Percentiles rank a stretch among this genome's conserved stretches.
Evolutionary conservation across 2,329 filamentous ascomycete genomes (phyloP).

Genomic region (Pyrenophora graminea): DNA sequence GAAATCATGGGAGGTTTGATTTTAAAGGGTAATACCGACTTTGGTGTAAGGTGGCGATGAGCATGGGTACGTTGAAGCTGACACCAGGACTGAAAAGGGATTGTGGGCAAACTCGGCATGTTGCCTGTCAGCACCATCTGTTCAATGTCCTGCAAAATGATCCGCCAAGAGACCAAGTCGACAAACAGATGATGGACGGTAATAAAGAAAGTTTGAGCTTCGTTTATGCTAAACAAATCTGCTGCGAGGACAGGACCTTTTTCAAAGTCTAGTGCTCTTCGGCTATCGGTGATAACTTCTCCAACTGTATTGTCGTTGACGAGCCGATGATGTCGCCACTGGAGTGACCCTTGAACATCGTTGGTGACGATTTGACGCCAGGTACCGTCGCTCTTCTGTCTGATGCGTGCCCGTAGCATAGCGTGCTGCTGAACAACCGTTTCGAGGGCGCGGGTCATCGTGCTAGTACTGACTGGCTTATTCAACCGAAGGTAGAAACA

Average conservation of each 20-base stretch:
- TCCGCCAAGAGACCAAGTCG: slow-evolving; percentile 52
- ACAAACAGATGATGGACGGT: slow-evolving; percentile 41
- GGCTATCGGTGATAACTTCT: too few relatives aligned
- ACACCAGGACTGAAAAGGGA: not conserved
- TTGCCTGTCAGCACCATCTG: slow-evolving; percentile 9
- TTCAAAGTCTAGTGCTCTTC: slow-evolving; percentile 9
- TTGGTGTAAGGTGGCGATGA: not conserved
- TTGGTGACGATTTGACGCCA: not conserved
- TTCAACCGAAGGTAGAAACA: not conserved
- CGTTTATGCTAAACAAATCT: slow-evolving; percentile 24
- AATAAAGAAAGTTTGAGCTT: slow-evolving; percentile 20
- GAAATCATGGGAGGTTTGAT: too few relatives aligned
- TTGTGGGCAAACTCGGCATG: not conserved
- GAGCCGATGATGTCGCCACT: not conserved
- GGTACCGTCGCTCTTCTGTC: not conserved
- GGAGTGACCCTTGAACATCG: too few relatives aligned
- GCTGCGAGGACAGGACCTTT: slow-evolving; percentile 23
- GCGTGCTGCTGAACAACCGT: not conserved
- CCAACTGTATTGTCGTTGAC: not conserved
- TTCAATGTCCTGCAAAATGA: slow-evolving; percentile 50
- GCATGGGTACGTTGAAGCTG: not conserved
- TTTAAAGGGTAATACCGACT: not conserved
- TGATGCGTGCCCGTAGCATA: not conserved
- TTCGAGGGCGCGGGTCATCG: not conserved
- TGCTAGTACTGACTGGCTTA: too few relatives aligned